These are phyloP conservation scores for Xylariaceae sp. DNA, from an alignment of 2,329 filamentous ascomycete species.

Conservation along the genomic window DNA sequence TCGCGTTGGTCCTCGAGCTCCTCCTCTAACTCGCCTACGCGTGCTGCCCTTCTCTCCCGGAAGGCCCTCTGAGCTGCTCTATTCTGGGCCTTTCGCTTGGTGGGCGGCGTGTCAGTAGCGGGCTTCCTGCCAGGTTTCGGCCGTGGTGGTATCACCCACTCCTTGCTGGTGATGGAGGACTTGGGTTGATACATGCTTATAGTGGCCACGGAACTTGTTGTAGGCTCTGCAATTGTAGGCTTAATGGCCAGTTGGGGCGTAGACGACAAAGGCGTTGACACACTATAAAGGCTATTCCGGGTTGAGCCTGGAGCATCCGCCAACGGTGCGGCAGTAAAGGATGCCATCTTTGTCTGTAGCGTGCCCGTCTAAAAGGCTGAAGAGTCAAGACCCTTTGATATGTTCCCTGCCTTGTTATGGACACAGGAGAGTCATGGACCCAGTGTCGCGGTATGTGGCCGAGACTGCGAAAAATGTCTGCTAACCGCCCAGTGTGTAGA, in stretches of 20 bases:
- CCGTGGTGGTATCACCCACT: constrained; percentile 80
- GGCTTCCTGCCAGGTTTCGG: constrained; percentile 92
- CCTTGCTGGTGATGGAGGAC: constrained; percentile 66
- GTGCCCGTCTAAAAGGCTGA: too few species aligned
- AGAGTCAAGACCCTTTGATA: too few species aligned
- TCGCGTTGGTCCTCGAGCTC: constrained; percentile 58
- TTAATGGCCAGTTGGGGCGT: constrained; percentile 27
- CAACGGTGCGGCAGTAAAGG: too few species aligned
- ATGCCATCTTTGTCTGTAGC: too few species aligned
- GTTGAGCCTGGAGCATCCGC: constrained; percentile 26
- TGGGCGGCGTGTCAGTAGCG: constrained; percentile 84
- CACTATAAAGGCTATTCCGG: constrained; percentile 25
- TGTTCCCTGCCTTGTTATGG: too few species aligned
- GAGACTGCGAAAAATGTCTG: too few species aligned
- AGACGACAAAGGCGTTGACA: constrained; percentile 22
- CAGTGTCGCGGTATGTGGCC: too few species aligned
- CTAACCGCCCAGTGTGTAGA: too few species aligned
- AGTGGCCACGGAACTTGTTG: constrained; percentile 41
- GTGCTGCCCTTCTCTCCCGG: constrained; percentile 77
- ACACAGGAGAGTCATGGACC: too few species aligned
- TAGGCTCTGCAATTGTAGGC: constrained; percentile 16
- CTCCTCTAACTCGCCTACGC: constrained; percentile 70
- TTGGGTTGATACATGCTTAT: constrained; percentile 40
- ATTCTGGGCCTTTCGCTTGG: constrained; percentile 92
- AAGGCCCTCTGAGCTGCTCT: constrained; percentile 87